Conservation (phyloP, 1,139 yeast genomes). For the Pneumocystis murina region DNA sequence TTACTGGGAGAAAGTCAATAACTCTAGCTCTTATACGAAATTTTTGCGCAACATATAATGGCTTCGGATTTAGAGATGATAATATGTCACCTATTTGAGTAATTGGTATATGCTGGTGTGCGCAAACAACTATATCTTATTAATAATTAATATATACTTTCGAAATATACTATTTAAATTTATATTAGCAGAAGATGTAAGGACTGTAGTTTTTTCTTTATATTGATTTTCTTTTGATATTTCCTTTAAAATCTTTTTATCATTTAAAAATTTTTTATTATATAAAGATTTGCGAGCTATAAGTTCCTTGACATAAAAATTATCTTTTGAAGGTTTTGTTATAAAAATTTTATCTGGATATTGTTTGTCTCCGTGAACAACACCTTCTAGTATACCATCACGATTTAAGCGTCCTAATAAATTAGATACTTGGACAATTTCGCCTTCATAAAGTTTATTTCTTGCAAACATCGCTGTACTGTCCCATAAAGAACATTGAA, state of each 20-base stretch:
- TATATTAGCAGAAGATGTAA: constrained; percentile 6
- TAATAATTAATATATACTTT: neutral
- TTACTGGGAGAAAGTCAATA: constrained; percentile 8
- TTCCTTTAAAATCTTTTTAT: constrained; percentile 3
- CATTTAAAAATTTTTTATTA: neutral
- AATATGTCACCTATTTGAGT: constrained; percentile 10
- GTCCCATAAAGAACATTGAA: constrained; percentile 11
- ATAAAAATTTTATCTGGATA: constrained; percentile 7
- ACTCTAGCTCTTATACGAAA: constrained; percentile 8
- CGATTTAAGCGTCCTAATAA: constrained; percentile 1
- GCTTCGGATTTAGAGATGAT: neutral
- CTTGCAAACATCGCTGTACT: constrained; percentile 5
- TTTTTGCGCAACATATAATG: constrained; percentile 6
- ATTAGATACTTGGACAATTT: constrained; percentile 5
- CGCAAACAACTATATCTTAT: neutral
- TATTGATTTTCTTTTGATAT: neutral
- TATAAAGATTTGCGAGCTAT: constrained; percentile 5
- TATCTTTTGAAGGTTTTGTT: neutral
- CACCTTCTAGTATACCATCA: constrained; percentile 8
- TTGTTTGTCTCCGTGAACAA: constrained; percentile 6
- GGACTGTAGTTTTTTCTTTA: neutral
- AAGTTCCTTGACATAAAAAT: constrained; percentile 4
- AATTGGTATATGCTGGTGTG: constrained; percentile 7
- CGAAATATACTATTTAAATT: constrained; percentile 2
- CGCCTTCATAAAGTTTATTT: constrained; percentile 7